Evolutionary conservation across 2,329 filamentous ascomycete genomes (phyloP), one percentile per base, ranked within the genome.

Genomic region (Diatrype stigma): DNA sequence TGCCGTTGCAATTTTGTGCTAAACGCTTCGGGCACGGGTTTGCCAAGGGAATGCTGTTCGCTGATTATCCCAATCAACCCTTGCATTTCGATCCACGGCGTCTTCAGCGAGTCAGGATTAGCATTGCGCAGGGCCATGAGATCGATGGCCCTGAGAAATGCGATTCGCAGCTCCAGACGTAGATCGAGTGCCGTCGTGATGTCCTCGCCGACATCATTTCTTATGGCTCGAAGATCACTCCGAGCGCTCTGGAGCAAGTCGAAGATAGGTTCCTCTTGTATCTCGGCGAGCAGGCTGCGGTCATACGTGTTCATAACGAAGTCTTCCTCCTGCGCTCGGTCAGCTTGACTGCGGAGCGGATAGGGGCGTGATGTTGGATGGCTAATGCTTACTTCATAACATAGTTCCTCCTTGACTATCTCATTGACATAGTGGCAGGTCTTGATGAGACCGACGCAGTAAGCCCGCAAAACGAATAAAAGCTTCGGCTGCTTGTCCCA

Each of bases 281-380:
- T 77, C 14, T 78, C 72, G 23, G 84, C 82, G 6, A 97, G 77
- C 1, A 99, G 74, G 12, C 82, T 84, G 35, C 92, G 82, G 59
- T 91, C 87, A 66, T 94, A 97, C 0, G 92, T 88, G 67, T 96
- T 91, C 6, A 90, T 92, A 19, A 95, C 90, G 65, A 99, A 96
- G 64, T 99, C 94, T 70, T 99, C 94, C 71, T 99, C 94, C 86
- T 93, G 58, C 16, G 19, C 12, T 3, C 8, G 34, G 46, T 64
- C 21, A 64, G 56, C 19, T 48, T 19, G 17, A 26, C 12, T 21
- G 37, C 38, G 28, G 26, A 16, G 30, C 3, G 28, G 32, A 45
- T 3, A 14, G 19, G n/a, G 42, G 12, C 7, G 2, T 2, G n/a
- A n/a, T n/a, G n/a, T 26, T 34, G 10, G n/a, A 23, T 32, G 14